These are phyloP conservation scores for Diplogelasinospora grovesii DNA, from an alignment of 495 filamentous ascomycete genomes.

Conservation along the genomic window DNA sequence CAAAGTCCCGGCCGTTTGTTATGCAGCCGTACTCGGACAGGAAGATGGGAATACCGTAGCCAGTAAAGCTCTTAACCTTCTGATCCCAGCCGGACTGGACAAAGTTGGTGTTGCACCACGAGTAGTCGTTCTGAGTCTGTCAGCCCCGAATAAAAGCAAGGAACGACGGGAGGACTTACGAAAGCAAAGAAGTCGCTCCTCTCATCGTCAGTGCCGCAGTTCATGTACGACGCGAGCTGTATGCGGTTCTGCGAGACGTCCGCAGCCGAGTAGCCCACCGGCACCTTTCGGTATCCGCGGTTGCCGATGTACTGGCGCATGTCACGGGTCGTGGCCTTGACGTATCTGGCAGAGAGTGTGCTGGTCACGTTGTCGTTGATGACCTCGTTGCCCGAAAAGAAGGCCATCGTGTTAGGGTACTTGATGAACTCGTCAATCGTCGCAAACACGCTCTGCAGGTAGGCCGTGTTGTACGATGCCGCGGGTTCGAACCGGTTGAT, in stretches of 20 bases:
- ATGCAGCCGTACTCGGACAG: slow-evolving; percentile 91
- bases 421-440: slow-evolving; percentile 83
- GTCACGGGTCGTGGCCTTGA: slow-evolving; percentile 91
- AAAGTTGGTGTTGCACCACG: slow-evolving; percentile 89
- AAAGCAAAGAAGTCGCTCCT: slow-evolving; percentile 94
- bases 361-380: slow-evolving; percentile 73
- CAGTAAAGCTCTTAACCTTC: slow-evolving; percentile 86
- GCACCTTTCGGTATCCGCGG: slow-evolving; percentile 69
- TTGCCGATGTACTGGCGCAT: slow-evolving; percentile 77
- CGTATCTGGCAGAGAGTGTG: slow-evolving; percentile 69
- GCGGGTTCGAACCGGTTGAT: slow-evolving; percentile 72
- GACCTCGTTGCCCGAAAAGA: slow-evolving; percentile 97
- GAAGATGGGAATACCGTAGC: slow-evolving; percentile 90
- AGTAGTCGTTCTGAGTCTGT: slow-evolving; percentile 72
- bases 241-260: slow-evolving; percentile 81
- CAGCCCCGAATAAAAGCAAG: slow-evolving; percentile 6
- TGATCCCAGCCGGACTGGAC: slow-evolving; percentile 72
- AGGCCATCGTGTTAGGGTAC: slow-evolving; percentile 85
- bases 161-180: slow-evolving; percentile 26
- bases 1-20: slow-evolving; percentile 70
- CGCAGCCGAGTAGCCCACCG: slow-evolving; percentile 89
- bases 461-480: slow-evolving; percentile 79
- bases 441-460: slow-evolving; percentile 87
- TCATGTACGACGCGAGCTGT: slow-evolving; percentile 88
- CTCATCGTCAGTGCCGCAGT: slow-evolving; percentile 82